Evolutionary conservation across 306 rosid species (phyloP), one percentile per base, ranked within the genome.

Genomic region (Herpetospermum pedunculosum): DNA sequence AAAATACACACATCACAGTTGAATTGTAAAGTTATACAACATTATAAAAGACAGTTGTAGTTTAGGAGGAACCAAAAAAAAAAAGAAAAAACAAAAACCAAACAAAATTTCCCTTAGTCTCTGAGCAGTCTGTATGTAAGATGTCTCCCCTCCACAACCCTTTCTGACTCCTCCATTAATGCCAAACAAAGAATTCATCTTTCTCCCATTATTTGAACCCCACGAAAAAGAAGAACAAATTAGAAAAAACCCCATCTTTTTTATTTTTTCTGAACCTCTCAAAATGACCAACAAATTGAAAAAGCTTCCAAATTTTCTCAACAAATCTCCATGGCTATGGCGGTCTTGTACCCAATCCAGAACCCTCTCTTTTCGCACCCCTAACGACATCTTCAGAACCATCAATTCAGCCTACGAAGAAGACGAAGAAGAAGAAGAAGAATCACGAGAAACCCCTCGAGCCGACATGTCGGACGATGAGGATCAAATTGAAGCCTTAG

Each of bases 311-410:
- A 21, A 40, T 44, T 26, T 70, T 5, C 43, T 70, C 26, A 30
- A 34, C 25, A 70, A 76, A 70, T 65, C 83, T 9, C 82, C 81
- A 34, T 88, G 92, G 90, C 77, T 87, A 13, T 93, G 89, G 92
- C 93, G 89, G 2, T 85, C 89, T 19, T 89, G 94, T 72, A 59
- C 88, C 43, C 97, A 86, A 73, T 80, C 97, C 15, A 83, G 83
- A 84, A 91, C 97, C 46, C 90, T 86, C 55, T 93, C 98, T 5
- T 93, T 91, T 71, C 63, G 93, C 55, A 76, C 48, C 47, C 10
- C 59, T 49, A 46, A 53, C 65, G 65, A 53, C 64, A 77, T 87
- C 8, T 86, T 81, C 80, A 67, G 75, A 64, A 77, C 83, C 83
- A 58, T 82, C 10, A 89, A 86, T 78, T 85, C 94, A 2, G 62